Percentiles rank a stretch among this genome's conserved stretches.
These are phyloP conservation scores for Pseudodiploospora longispora DNA, from an alignment of 2,329 filamentous ascomycete species.

Conservation along the genomic window DNA sequence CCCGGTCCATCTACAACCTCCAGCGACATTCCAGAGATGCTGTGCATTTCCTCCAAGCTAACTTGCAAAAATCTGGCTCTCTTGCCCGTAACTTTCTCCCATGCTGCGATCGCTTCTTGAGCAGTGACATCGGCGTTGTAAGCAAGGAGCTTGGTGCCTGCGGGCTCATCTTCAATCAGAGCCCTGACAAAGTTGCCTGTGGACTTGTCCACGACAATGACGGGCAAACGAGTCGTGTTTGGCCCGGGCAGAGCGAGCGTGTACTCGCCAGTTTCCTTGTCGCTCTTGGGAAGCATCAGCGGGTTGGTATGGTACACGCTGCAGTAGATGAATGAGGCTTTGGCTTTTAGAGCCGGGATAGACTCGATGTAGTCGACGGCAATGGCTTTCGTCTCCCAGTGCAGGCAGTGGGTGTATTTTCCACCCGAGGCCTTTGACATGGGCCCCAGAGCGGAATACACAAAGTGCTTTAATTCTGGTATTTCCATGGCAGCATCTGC, in stretches of 20 bases:
- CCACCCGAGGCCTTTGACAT: constrained; percentile 15
- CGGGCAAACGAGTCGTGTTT: constrained; percentile 22
- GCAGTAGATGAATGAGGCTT: constrained; percentile 12
- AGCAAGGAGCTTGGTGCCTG: constrained; percentile 34
- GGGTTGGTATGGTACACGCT: constrained; percentile 15
- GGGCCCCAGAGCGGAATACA: constrained; percentile 30
- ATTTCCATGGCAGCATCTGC: constrained; percentile 26
- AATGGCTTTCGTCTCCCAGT: constrained; percentile 3
- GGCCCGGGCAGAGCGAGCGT: constrained; percentile 20
- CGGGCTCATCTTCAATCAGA: constrained; percentile 30
- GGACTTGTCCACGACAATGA: constrained; percentile 29
- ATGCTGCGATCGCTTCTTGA: constrained; percentile 23
- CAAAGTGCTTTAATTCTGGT: constrained; percentile 25
- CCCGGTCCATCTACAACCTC: constrained; percentile 29
- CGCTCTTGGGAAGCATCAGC: constrained; percentile 15
- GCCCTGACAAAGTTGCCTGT: constrained; percentile 37
- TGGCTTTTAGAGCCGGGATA: too few relatives aligned
- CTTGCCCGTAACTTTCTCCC: constrained; percentile 28
- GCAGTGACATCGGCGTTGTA: constrained; percentile 32
- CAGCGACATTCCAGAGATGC: constrained; percentile 22
- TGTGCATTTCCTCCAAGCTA: constrained; percentile 23
- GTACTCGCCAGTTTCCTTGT: constrained; percentile 21
- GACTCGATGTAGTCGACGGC: constrained; percentile 1
- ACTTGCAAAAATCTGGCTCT: constrained; percentile 23
- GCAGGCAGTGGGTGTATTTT: not conserved